Percentiles rank a stretch among this genome's conserved stretches.
Evolutionary conservation across 164 flowering plant species (phyloP).

Genomic region (Dillenia suffruticosa): DNA sequence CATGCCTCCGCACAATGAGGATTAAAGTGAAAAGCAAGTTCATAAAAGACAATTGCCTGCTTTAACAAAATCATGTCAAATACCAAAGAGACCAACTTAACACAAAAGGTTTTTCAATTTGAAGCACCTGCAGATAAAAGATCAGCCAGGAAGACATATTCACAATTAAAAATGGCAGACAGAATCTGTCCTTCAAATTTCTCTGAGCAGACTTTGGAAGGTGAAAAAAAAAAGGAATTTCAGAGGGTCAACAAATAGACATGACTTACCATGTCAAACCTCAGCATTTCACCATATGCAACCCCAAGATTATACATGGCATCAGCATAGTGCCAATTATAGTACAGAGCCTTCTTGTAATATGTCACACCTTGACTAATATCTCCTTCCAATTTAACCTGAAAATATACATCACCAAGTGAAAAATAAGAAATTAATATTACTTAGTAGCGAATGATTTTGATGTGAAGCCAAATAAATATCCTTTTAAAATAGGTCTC

Average conservation of each 20-base stretch:
- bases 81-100: too few species aligned
- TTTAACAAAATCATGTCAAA: conserved; percentile 13
- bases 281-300: conserved; percentile 98
- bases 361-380: conserved; percentile 86
- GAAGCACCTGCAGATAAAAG: too few species aligned
- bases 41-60: conserved; percentile 97
- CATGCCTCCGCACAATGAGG: conserved; percentile 99
- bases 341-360: conserved; percentile 90
- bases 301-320: conserved; percentile 99
- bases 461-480: too few species aligned
- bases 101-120: too few species aligned
- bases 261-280: conserved; percentile 84
- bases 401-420: conserved; percentile 13
- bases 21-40: conserved; percentile 96
- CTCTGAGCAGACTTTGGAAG: too few species aligned
- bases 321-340: conserved; percentile 99
- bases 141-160: too few species aligned
- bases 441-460: too few species aligned
- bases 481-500: too few species aligned
- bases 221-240: background rate
- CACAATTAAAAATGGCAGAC: too few species aligned
- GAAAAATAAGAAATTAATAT: background rate
- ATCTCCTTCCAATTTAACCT: conserved; percentile 98
- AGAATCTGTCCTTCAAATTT: too few species aligned
- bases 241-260: background rate